A percentile compares a stretch with the other conserved stretches of the same genome.
phyloP scores from a whole-genome alignment of 2,329 filamentous ascomycete genomes.

The Geosmithia flava region DNA sequence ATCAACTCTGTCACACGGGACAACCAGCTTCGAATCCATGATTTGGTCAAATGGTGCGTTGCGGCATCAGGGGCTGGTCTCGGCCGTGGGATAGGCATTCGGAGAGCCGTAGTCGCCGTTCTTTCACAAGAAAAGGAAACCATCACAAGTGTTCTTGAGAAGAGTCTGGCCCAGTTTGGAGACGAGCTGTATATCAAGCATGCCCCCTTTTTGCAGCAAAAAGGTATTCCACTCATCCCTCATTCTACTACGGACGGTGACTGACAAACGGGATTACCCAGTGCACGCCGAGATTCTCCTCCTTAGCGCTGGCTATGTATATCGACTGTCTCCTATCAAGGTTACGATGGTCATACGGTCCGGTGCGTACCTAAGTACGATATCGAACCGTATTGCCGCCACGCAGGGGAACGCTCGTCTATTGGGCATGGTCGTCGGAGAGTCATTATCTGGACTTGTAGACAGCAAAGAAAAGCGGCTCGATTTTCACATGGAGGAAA shows the following conservation, averaged over 20 bases:
- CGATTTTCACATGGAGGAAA: conserved; percentile 75
- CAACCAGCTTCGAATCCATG: conserved; percentile 33
- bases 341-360: conserved; percentile 60
- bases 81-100: conserved; percentile 50
- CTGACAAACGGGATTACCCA: conserved; percentile 22
- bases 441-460: conserved; percentile 50
- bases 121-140: conserved; percentile 37
- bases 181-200: conserved; percentile 83
- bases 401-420: conserved; percentile 66
- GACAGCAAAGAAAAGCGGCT: conserved; percentile 61
- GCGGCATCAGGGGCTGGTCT: conserved; percentile 51
- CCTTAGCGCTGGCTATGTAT: conserved; percentile 63
- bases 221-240: conserved; percentile 46
- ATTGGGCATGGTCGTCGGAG: conserved; percentile 79
- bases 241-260: not conserved
- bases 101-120: conserved; percentile 51
- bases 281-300: conserved; percentile 71
- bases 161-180: conserved; percentile 61
- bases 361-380: conserved; percentile 58
- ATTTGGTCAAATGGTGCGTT: conserved; percentile 54
- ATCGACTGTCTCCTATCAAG: conserved; percentile 52
- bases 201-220: conserved; percentile 73
- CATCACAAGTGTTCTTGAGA: conserved; percentile 50
- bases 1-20: conserved; percentile 35
- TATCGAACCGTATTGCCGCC: conserved; percentile 75